Evolutionary conservation across 768 basidiomycete genomes (phyloP).

Genomic region (Kwoniella heveanensis): DNA sequence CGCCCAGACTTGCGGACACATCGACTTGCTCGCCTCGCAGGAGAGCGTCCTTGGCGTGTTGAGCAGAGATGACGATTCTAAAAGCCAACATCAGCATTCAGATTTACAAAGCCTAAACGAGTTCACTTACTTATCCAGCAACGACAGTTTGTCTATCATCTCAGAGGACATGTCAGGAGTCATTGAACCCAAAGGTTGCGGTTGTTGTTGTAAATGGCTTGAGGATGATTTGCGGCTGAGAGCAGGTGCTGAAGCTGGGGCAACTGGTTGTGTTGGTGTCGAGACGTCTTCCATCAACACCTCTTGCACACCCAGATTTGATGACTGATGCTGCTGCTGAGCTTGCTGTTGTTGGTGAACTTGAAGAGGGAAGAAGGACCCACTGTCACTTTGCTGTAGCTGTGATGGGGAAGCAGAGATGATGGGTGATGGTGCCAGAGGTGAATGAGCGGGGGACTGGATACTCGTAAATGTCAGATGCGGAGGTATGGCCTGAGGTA

Average conservation of each 20-base stretch:
- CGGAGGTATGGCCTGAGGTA: slow-evolving; percentile 37
- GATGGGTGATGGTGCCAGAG: slow-evolving; percentile 35
- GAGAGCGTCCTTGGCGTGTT: slow-evolving; percentile 47
- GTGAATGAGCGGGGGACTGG: slow-evolving; percentile 28
- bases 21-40: slow-evolving; percentile 47
- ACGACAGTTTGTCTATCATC: slow-evolving; percentile 47
- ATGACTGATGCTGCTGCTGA: background rate
- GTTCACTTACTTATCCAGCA: slow-evolving; percentile 50
- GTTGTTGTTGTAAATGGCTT: slow-evolving; percentile 8
- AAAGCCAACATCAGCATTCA: slow-evolving; percentile 12
- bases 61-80: slow-evolving; percentile 48
- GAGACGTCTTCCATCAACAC: slow-evolving; percentile 42
- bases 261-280: slow-evolving; percentile 26
- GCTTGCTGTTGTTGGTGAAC: slow-evolving; percentile 1
- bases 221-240: slow-evolving; percentile 21
- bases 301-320: slow-evolving; percentile 25
- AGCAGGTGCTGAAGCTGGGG: slow-evolving; percentile 14
- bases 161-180: slow-evolving; percentile 43
- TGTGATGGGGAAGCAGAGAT: slow-evolving; percentile 25
- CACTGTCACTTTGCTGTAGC: slow-evolving; percentile 16
- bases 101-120: background rate
- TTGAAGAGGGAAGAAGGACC: slow-evolving; percentile 13
- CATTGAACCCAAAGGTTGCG: slow-evolving; percentile 18
- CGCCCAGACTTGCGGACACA: slow-evolving; percentile 49
- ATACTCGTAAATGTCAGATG: slow-evolving; percentile 41